Evolutionary conservation across 2,329 filamentous ascomycete genomes (phyloP).

Genomic region (Fusarium keratoplasticum): DNA sequence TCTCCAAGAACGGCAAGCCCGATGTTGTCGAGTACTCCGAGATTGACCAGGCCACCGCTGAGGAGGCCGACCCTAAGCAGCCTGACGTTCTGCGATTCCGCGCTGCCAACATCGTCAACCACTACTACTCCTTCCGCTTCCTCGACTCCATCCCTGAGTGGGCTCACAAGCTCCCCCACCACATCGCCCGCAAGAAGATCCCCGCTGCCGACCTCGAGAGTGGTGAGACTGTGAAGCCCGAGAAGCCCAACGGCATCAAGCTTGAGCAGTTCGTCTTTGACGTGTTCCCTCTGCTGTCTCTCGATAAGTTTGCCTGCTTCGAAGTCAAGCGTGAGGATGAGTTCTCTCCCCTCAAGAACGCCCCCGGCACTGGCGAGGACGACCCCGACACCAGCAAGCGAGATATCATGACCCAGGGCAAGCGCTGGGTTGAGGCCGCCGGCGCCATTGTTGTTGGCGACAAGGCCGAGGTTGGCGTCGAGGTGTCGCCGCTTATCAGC

Average conservation of each 20-base stretch:
- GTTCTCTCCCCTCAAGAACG: slow-evolving; percentile 97
- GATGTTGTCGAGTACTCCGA: slow-evolving; percentile 99
- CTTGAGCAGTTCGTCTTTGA: slow-evolving; percentile 99
- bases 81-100: slow-evolving; percentile 90
- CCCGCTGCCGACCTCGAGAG: slow-evolving; percentile 81
- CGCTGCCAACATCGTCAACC: slow-evolving; percentile 99
- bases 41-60: slow-evolving; percentile 89
- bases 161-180: slow-evolving; percentile 89
- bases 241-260: slow-evolving; percentile 98
- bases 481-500: slow-evolving; percentile 93
- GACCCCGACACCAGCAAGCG: slow-evolving; percentile 92
- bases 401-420: slow-evolving; percentile 91
- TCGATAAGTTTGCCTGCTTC: slow-evolving; percentile 93
- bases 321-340: slow-evolving; percentile 98
- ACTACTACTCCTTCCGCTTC: slow-evolving; percentile 98
- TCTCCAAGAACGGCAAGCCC: slow-evolving; percentile 94
- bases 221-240: slow-evolving; percentile 86
- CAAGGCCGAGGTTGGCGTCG: slow-evolving; percentile 76
- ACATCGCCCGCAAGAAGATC: slow-evolving; percentile 99
- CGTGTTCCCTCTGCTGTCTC: slow-evolving; percentile 88
- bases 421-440: slow-evolving; percentile 84
- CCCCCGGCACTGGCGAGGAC: slow-evolving; percentile 85
- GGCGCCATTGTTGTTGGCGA: slow-evolving; percentile 79
- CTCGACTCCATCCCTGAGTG: slow-evolving; percentile 90
- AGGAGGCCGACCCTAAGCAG: slow-evolving; percentile 87